Evolutionary conservation across 192 early-diverging fungal genomes (phyloP), one percentile per base, ranked within the genome.

Genomic region (Mortierella claussenii): DNA sequence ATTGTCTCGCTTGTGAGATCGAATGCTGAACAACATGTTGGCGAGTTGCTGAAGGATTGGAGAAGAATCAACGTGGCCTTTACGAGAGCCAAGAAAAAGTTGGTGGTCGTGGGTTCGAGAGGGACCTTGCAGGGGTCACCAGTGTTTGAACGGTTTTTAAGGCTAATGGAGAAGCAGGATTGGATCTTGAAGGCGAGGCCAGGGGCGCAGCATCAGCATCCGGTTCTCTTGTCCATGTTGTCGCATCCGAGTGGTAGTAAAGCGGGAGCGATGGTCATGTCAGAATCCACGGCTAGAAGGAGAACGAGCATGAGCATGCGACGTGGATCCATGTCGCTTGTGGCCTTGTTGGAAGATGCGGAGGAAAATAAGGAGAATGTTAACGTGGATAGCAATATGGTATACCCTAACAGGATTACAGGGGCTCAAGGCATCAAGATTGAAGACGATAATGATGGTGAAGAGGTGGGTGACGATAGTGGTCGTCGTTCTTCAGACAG

Each of bases 21-120:
- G 54, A 99, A 99, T 74, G 23, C 55, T 2, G 68, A 82, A 3
- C 79, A 81, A 40, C 86, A 92, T 85, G 82, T 93, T 17, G 96
- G 97, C 24, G 92, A 96, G 32, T 79, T 98, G 23, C 65, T 98
- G 46, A 83, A 85, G 47, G 97, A 98, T 71, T 97, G 95, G 95
- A 83, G 90, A 24, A 86, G 97, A 15, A 83, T 98, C 64, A 99
- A 99, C 66, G 97, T 99, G 21, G 96, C 96, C 0, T 87, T 99
- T 33, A 98, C 96, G 11, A 83, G 97, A 13, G 95, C 96, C 0
- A 93, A 92, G 53, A 55, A 70, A 42, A 99, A 99, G 78, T 73
- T 99, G 31, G 85, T 99, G 36, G 85, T 99, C 21, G 85, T 99
- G 69, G 97, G 97, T 0, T 96, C 92, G 5, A 69, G 69, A 20